These are phyloP conservation scores for Penicillium sp. DNA, from an alignment of 2,329 filamentous ascomycete species.

Conservation along the genomic window DNA sequence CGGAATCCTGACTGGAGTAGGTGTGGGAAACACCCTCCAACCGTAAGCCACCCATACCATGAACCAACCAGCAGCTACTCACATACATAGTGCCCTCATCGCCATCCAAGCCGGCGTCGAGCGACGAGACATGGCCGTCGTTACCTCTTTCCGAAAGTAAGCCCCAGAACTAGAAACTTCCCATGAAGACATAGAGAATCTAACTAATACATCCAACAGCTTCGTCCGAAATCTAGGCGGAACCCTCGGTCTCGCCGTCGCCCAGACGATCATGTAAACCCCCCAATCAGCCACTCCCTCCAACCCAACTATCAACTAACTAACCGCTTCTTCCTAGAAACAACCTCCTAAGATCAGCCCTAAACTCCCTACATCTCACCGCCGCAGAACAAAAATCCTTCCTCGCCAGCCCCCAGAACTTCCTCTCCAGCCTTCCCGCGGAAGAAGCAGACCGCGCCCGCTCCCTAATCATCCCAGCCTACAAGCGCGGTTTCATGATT, in stretches of 20 bases:
- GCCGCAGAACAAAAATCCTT: slow-evolving; percentile 29
- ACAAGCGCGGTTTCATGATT: slow-evolving; percentile 45
- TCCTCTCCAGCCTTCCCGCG: slow-evolving; percentile 32
- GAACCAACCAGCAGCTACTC: not conserved
- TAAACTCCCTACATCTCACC: slow-evolving; percentile 32
- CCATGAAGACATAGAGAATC: not conserved
- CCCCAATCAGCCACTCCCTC: not conserved
- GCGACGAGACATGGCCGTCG: slow-evolving; percentile 47
- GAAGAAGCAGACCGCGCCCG: slow-evolving; percentile 33
- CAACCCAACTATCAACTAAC: not conserved
- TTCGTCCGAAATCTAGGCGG: slow-evolving; percentile 50
- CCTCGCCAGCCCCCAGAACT: slow-evolving; percentile 37
- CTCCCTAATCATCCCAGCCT: slow-evolving; percentile 39
- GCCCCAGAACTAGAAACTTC: not conserved
- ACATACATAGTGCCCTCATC: slow-evolving; percentile 34
- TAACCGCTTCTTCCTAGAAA: slow-evolving; percentile 28
- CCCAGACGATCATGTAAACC: slow-evolving; percentile 47
- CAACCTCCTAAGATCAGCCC: slow-evolving; percentile 34
- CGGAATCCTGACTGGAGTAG: slow-evolving; percentile 57
- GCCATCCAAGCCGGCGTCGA: slow-evolving; percentile 48
- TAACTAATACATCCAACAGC: slow-evolving; percentile 28
- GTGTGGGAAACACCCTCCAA: slow-evolving; percentile 59
- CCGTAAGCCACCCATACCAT: slow-evolving; percentile 35
- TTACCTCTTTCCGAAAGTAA: slow-evolving; percentile 44
- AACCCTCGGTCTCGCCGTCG: slow-evolving; percentile 46